Evolutionary conservation across 2,329 filamentous ascomycete species (phyloP), one percentile per base, ranked within the genome.

Genomic region (Clarireedia homoeocarpa): DNA sequence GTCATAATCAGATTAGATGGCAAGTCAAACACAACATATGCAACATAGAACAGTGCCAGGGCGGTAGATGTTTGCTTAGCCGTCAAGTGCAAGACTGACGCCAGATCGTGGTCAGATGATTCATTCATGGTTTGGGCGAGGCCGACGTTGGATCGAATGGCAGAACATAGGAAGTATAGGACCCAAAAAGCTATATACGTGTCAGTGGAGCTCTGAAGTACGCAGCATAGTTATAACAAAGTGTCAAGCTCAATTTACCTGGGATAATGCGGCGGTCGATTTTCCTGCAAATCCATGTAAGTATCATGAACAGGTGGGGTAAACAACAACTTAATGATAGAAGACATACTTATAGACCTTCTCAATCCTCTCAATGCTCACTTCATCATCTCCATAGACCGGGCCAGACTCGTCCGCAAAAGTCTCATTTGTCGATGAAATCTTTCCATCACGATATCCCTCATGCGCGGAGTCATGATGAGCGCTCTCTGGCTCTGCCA

Each of bases 81-180:
- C 0, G 82, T 83, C 61, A 95, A 74, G 58, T 83, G 69, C 51
- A 96, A 79, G 39, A 86, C 79, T 2, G 82, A 80, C 63, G 80
- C 80, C n/a, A 96, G 81, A 67, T 94, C 86, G 68, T 96, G 89
- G 36, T 80, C 78, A 44, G 79, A 72, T 17, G 78, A 72, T 30
- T 72, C 72, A 72, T 96, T 96, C 91, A 96, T 96, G 1, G 91
- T 96, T 73, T 96, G 89, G n/a, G 91, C 88, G 63, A 96, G 84
- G 59, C 90, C 90, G 62, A 96, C 89, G 72, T 95, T 96, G 66
- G 89, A 94, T 52, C 90, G 85, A 66, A 96, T 94, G 59, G 89
- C 91, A 0, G 90, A 94, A 77, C 89, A 94, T 61, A 96, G 80
- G 69, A 96, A 96, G 74, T 96, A 96, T 15, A 96, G 79, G 15